Conservation (phyloP, 2,329 filamentous ascomycete genomes). For the Chaetomium globosum region DNA sequence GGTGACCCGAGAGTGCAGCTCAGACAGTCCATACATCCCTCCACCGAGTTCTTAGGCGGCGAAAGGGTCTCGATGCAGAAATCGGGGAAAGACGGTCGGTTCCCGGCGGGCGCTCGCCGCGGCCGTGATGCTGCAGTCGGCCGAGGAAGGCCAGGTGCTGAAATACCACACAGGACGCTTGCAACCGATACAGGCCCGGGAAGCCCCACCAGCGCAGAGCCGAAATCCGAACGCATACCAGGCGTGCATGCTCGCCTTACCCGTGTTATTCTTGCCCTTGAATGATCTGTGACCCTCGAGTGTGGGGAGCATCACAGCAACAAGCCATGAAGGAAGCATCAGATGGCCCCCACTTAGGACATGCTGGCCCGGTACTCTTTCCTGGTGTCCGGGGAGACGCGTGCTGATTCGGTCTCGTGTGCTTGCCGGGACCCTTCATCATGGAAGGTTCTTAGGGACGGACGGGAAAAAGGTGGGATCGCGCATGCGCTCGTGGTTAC, state of each 20-base stretch:
- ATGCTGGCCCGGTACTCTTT: not conserved
- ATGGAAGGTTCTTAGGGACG: slow-evolving; percentile 67
- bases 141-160: not conserved
- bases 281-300: not conserved
- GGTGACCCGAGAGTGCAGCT: not conserved
- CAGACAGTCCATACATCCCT: not conserved
- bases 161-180: not conserved
- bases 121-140: not conserved
- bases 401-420: not conserved
- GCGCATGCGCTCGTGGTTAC: slow-evolving; percentile 77
- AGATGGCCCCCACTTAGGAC: not conserved
- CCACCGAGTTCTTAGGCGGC: not conserved
- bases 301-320: not conserved
- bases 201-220: not conserved
- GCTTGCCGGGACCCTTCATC: not conserved
- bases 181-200: not conserved
- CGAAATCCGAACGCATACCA: slow-evolving; percentile 2
- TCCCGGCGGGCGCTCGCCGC: not conserved
- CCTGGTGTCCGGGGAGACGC: not conserved
- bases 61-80: not conserved
- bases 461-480: slow-evolving; percentile 82
- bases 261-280: not conserved
- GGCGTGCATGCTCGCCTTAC: not conserved
- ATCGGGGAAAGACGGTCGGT: not conserved
- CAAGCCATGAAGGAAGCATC: not conserved